These are phyloP conservation scores for Closterium sp. DNA, from an alignment of 139 green algal genomes.

Conservation along the genomic window DNA sequence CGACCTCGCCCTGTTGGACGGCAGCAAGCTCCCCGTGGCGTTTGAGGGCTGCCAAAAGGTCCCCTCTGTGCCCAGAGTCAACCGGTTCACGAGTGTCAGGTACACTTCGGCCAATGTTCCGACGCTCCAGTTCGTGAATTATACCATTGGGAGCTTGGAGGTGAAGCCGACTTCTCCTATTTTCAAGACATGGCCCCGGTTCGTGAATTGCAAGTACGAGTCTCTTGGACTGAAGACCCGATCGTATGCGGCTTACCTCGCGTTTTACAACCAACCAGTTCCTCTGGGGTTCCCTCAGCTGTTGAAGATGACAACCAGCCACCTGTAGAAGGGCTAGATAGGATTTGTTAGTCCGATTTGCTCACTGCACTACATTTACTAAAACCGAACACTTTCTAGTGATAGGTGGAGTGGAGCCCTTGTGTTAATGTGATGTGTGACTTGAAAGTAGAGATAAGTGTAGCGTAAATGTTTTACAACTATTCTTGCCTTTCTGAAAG, in stretches of 20 bases:
- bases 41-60: neutral
- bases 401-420: neutral
- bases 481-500: no score
- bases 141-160: neutral
- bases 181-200: neutral
- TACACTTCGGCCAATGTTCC: neutral
- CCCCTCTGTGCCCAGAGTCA: neutral
- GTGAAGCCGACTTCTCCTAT: neutral
- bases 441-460: no score
- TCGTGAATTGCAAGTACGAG: neutral
- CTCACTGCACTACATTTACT: neutral
- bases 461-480: no score
- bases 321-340: neutral
- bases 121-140: neutral
- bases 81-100: neutral
- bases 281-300: neutral
- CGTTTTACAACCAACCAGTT: neutral
- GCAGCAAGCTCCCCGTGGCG: neutral
- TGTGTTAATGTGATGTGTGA: no score
- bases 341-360: neutral
- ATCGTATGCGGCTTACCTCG: neutral
- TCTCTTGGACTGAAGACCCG: neutral
- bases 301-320: neutral
- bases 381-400: no score
- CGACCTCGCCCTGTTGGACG: conserved; percentile 7